Evolutionary conservation across 23 red algal genomes (phyloP), one percentile per base, ranked within the genome.

Genomic region (Cyanidioschyzon merolae): DNA sequence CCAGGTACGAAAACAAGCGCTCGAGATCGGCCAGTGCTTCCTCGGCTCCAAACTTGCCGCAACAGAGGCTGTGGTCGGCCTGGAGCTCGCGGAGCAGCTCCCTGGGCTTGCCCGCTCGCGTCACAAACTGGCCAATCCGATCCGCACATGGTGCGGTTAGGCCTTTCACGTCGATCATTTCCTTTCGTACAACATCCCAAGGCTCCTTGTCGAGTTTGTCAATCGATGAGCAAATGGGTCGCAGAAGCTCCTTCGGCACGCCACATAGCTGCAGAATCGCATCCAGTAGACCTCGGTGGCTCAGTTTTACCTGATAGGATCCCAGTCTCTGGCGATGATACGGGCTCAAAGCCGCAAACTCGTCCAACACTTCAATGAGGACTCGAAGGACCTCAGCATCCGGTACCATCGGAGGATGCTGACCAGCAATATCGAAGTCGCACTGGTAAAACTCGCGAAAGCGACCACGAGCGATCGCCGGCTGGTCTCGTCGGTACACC

Each of bases 381-480:
- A 98, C 94, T 35, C 83, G 86, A 63, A 98, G 75, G 27, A 91
- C 89, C 86, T 98, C 89, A 3, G 86, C 77, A 76, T 89, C 85
- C 3, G 88, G 7, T 3, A 96, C 67, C 88, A 95, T 95, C 15
- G 83, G 37, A 0, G 89, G 86, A 71, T 96, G 88, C 15, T 77
- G 59, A n/a, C 94, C 94, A 18, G 94, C 94, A 82, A 98, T 89
- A 76, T 98, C 94, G 40, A 91, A 98, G 80, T 98, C 94, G 36
- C 94, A 98, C 78, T 98, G 94, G 76, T 91, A 91, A 83, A 98
- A 98, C 81, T 98, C 94, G 76, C 94, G 85, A 58, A 89, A 98
- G 2, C 94, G 85, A 12, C 94, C 94, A 27, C 94, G 86, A 45
- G 83, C 79, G 79, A 98, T 91, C 37, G 94, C 86, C 54, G 94